A percentile compares a stretch with the other conserved stretches of the same genome.
phyloP scores from a whole-genome alignment of 495 filamentous ascomycete genomes.

The Penicillium maclennaniae region DNA sequence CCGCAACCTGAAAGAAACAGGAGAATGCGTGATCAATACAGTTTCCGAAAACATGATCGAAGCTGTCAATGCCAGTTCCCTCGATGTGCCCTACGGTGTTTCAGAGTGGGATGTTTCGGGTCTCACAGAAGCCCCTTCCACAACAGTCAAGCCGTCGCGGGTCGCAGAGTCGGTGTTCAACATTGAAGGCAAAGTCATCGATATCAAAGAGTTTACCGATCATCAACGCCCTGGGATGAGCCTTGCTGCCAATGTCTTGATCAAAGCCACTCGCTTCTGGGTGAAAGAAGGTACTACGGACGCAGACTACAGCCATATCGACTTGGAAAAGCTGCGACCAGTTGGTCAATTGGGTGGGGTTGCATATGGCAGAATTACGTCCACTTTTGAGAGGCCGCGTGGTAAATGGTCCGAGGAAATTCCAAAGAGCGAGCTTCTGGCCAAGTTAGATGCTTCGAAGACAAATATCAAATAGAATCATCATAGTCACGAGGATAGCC shows the following conservation, averaged over 20 bases:
- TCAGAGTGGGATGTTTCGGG: slow-evolving; percentile 78
- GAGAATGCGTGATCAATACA: slow-evolving; percentile 76
- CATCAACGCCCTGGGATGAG: slow-evolving; percentile 59
- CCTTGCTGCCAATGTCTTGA: slow-evolving; percentile 62
- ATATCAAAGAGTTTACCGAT: slow-evolving; percentile 68
- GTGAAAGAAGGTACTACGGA: slow-evolving; percentile 76
- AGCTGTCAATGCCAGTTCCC: slow-evolving; percentile 70
- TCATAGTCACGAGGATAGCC: neutral
- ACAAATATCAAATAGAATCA: neutral
- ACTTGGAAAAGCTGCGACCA: slow-evolving; percentile 65
- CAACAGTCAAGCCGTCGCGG: slow-evolving; percentile 57
- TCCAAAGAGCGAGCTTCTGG: slow-evolving; percentile 40
- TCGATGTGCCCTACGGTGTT: slow-evolving; percentile 71
- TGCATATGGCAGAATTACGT: slow-evolving; percentile 61
- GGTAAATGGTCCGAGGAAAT: slow-evolving; percentile 57
- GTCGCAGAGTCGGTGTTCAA: slow-evolving; percentile 76
- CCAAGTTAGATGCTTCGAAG: slow-evolving; percentile 35
- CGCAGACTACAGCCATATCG: slow-evolving; percentile 63
- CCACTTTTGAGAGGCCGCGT: slow-evolving; percentile 65
- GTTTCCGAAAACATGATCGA: slow-evolving; percentile 77
- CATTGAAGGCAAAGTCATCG: slow-evolving; percentile 70
- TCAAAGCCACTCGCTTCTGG: slow-evolving; percentile 83
- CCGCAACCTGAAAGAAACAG: slow-evolving; percentile 59
- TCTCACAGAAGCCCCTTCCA: slow-evolving; percentile 57
- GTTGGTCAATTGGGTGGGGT: slow-evolving; percentile 75